Evolutionary conservation across 257 asterid species (phyloP).

Genomic region (Ehretia macrophylla): DNA sequence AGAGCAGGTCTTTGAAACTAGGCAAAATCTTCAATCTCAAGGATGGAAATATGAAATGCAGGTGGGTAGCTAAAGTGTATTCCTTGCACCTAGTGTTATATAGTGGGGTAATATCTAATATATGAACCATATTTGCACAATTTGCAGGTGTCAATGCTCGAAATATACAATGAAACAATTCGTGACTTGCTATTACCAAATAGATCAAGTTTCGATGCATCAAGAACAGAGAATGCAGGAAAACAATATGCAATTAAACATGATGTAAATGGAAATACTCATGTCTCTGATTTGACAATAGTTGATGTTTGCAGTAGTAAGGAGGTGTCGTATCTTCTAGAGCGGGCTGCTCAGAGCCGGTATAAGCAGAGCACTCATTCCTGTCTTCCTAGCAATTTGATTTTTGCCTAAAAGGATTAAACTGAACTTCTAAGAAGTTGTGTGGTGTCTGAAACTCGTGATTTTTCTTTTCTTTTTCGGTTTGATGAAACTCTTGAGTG

Average conservation of each 20-base stretch:
- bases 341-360: slow-evolving; percentile 96
- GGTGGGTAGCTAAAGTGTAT: slow-evolving; percentile 31
- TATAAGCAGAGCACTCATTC: neutral
- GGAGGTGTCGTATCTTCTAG: slow-evolving; percentile 85
- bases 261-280: slow-evolving; percentile 74
- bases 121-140: neutral
- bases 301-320: slow-evolving; percentile 82
- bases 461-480: no score
- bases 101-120: neutral
- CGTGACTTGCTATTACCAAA: slow-evolving; percentile 77
- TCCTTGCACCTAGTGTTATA: slow-evolving; percentile 1
- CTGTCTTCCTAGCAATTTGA: neutral
- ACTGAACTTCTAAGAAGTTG: no score
- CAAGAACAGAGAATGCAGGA: slow-evolving; percentile 52
- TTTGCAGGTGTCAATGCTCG: slow-evolving; percentile 92
- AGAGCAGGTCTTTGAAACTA: slow-evolving; percentile 89
- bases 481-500: no score
- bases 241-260: slow-evolving; percentile 87
- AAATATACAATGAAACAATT: slow-evolving; percentile 88
- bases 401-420: neutral
- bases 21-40: slow-evolving; percentile 70
- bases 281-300: slow-evolving; percentile 75
- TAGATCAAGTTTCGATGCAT: slow-evolving; percentile 48
- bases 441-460: no score
- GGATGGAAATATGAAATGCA: slow-evolving; percentile 99